phyloP scores from a whole-genome alignment of 2,329 filamentous ascomycete genomes.

The Ophiostoma novo-ulmi region DNA sequence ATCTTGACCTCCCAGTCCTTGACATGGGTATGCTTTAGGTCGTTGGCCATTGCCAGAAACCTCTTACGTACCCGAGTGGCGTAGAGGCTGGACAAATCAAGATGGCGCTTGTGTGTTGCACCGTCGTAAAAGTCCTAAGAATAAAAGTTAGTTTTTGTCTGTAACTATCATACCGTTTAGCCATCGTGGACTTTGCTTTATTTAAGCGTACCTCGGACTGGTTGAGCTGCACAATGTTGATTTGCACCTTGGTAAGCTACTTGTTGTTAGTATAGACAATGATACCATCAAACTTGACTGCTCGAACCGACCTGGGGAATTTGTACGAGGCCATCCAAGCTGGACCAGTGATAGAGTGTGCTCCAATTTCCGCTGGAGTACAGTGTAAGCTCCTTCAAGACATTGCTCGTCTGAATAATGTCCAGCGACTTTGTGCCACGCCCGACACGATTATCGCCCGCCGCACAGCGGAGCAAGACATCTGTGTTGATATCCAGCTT shows the following conservation, averaged over 20 bases:
- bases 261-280: not conserved
- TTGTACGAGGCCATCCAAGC: conserved; percentile 6
- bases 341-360: conserved; percentile 22
- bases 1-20: not conserved
- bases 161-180: too few species aligned
- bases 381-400: not conserved
- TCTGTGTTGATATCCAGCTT: conserved; percentile 23
- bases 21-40: not conserved
- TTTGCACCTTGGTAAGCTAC: not conserved
- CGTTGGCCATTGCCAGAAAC: not conserved
- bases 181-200: too few species aligned
- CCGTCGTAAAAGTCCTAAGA: not conserved
- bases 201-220: not conserved
- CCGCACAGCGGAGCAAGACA: not conserved
- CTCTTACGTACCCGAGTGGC: not conserved
- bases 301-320: not conserved
- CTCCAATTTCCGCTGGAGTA: conserved; percentile 23
- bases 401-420: not conserved
- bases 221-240: conserved; percentile 6
- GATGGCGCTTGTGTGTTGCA: not conserved
- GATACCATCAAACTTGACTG: not conserved
- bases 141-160: not conserved
- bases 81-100: not conserved
- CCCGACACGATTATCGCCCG: not conserved
- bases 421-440: not conserved